Base-by-base conservation (phyloP, 2,329 filamentous ascomycete genomes). In the Leptographium wingfieldii region DNA sequence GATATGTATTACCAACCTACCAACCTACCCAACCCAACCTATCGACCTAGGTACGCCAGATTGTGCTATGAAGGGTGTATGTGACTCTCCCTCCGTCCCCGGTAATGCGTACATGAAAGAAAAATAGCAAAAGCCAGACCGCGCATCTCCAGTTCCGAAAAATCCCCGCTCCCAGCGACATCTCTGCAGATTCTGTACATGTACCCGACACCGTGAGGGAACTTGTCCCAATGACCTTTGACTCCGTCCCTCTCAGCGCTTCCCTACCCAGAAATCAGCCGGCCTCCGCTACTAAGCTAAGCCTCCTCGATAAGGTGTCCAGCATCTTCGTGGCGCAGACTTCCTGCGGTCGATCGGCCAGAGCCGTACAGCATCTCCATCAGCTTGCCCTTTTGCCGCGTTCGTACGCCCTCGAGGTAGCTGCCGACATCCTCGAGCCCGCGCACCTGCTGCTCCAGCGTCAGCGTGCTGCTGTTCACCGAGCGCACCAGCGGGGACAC, bases 391-490 rank as follows among this genome's bases (percentile, higher is more conserved):
- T 92, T 94, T 74, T 96, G 92, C 65, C 81, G 80, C 64, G 89
- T 82, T 49, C 92, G 77, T 46, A 95, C 84, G 10, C 79, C 82
- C 63, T 87, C 86, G 11, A 97, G 78, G 69, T 95, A 88, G 14
- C 80, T 80, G 66, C 91, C 88, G 3, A 90, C 92, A 29, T 87
- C 86, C 66, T 90, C 86, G 25, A 97, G 73, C 5, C 92, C 91
- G 53, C 79, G 78, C 65, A 97, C 90, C 76, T 97, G 92, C 67
- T 92, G 88, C 63, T 92, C 88, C 22, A 96, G 79, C 1, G 85
- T 85, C 22, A 92, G 76, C 31, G 84, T 88, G 63, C 84, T 89
- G 14, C 77, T 78, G 68, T 85, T 85, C 58, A 79, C 78, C 59
- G 85, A 83, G 53, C 88, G 77, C 25, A 96, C 87, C 3, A 96